Evolutionary conservation across 2,329 filamentous ascomycete genomes (phyloP), one percentile per base, ranked within the genome.

Genomic region (Aspergillus caelatus): DNA sequence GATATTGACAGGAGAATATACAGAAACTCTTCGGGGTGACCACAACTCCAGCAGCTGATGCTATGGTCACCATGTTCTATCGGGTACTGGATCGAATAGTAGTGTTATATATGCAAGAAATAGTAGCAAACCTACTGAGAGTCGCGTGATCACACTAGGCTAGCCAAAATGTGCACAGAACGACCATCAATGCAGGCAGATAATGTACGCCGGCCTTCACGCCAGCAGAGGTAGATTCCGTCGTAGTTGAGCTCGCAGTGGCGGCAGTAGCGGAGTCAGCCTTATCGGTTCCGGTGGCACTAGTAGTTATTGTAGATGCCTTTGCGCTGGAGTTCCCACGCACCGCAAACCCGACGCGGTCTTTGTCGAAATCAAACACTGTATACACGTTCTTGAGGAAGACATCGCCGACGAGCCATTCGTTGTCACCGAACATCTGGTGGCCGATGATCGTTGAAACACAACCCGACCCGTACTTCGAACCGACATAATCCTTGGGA

Each of bases 331-430:
- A 57, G 6, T 57, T 60, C 14, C 63, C 57, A 32, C 67, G 69
- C 32, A 64, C 56, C 11, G 74, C 76, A 64, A 79, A 75, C 16
- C 80, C 80, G 45, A 82, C 73, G 48, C 74, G 72, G 41, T 70
- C 71, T 43, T 80, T 72, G 57, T 94, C 92, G 59, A 86, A 87
- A 75, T 97, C 93, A 74, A 96, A 96, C 28, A 95, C 89, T 1
- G 88, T 83, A 74, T 96, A 96, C 19, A 96, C 93, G 70, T 96
- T 96, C 81, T 96, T 96, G 65, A 97, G 79, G 71, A 96, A 96
- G 0, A 90, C 87, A 68, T 93, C 93, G 2, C 93, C 93, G 1
- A 96, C 78, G n/a, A 97, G 82, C 92, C 93, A 96, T 32, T 88
- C 79, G 39, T 80, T 74, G 70, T 70, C 83, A 0, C 83, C 79